Conservation (phyloP, 106 monocot genomes). For the Dendrobium officinale region DNA sequence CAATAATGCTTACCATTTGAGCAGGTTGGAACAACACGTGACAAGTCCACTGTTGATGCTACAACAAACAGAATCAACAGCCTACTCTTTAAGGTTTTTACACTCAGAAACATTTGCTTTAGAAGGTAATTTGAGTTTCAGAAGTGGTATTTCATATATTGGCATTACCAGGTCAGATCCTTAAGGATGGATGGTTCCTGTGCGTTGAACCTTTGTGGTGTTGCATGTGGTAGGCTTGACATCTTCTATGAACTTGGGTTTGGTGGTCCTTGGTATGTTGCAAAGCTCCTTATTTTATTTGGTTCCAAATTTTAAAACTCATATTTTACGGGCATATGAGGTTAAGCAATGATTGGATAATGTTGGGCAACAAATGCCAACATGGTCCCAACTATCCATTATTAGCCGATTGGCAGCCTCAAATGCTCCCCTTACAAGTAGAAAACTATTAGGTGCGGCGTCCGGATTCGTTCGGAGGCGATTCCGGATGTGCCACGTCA, state of each 20-base stretch:
- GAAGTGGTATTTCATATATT: neutral
- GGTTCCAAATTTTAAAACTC: neutral
- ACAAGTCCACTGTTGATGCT: constrained; percentile 61
- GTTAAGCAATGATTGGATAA: neutral
- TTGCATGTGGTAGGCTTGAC: constrained; percentile 91
- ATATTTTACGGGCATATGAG: neutral
- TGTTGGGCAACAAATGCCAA: neutral
- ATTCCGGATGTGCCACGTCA: too few species aligned
- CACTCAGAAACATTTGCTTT: neutral
- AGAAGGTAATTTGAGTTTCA: neutral
- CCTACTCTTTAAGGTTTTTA: constrained; percentile 73
- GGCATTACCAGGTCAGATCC: constrained; percentile 2
- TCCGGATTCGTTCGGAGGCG: too few species aligned
- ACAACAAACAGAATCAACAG: constrained; percentile 81
- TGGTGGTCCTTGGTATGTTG: constrained; percentile 83
- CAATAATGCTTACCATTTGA: neutral
- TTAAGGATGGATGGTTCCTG: constrained; percentile 64
- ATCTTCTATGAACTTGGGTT: constrained; percentile 82
- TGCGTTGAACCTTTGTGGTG: constrained; percentile 75
- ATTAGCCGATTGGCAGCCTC: neutral
- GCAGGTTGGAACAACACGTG: constrained; percentile 87
- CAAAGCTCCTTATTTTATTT: neutral
- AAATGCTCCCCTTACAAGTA: neutral
- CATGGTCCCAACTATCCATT: neutral
- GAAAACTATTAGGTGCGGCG: too few species aligned